These are phyloP conservation scores for Rhododendron williamsianum DNA, from an alignment of 148 eudicot species.

Conservation along the genomic window DNA sequence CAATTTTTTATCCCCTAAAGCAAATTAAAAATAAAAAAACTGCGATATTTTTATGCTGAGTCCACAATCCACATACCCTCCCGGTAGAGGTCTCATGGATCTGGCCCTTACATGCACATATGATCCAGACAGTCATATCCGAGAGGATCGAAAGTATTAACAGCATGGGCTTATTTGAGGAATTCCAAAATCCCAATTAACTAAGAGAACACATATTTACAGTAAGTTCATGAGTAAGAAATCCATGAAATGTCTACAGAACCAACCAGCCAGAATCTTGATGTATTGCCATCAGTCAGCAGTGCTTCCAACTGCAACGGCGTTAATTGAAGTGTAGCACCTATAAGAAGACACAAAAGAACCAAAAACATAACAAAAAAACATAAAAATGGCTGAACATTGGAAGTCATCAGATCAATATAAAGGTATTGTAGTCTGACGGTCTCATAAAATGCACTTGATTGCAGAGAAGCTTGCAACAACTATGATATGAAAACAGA, in stretches of 20 bases:
- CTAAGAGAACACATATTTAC: not conserved
- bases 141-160: not conserved
- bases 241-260: not conserved
- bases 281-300: conserved; percentile 69
- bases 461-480: conserved; percentile 6
- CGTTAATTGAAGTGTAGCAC: conserved; percentile 57
- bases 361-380: not conserved
- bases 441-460: conserved; percentile 2
- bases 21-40: not conserved
- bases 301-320: conserved; percentile 87
- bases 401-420: not conserved
- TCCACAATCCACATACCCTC: not conserved
- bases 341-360: conserved; percentile 26
- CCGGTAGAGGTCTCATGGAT: not conserved
- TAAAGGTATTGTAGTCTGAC: not conserved
- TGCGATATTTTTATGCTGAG: not conserved
- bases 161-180: not conserved
- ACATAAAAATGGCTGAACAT: not conserved
- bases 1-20: not conserved
- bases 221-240: not conserved
- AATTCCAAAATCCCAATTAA: not conserved
- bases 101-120: not conserved
- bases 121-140: not conserved
- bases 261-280: conserved; percentile 94
- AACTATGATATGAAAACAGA: conserved; percentile 2